phyloP scores from a whole-genome alignment of 495 filamentous ascomycete species.

The Cercophora newfieldiana region DNA sequence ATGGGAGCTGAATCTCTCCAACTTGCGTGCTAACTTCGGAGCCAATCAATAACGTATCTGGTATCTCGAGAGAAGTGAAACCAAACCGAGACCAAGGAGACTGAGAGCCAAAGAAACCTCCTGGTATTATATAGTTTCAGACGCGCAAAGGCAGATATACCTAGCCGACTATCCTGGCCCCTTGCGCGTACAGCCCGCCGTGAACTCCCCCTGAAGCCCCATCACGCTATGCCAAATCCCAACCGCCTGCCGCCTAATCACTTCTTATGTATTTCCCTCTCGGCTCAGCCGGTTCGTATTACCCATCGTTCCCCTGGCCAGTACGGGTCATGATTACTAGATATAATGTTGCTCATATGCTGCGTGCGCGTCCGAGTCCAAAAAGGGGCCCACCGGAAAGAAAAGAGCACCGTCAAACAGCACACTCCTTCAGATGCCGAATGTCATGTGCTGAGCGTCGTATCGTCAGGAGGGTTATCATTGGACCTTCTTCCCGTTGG shows the following conservation, averaged over 20 bases:
- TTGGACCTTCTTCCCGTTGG: conserved; percentile 34
- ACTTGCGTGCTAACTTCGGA: neutral
- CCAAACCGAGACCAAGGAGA: neutral
- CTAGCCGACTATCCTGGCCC: neutral
- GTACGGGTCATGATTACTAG: neutral
- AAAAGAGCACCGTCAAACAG: neutral
- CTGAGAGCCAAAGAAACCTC: neutral
- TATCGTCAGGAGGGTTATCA: conserved; percentile 8
- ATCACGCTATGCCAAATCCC: neutral
- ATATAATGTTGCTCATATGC: neutral
- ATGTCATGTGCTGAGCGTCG: too few species aligned
- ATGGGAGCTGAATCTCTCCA: neutral
- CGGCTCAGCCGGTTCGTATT: neutral
- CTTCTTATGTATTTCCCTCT: neutral
- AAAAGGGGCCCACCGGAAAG: neutral
- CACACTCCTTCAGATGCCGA: too few species aligned
- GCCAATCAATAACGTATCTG: neutral
- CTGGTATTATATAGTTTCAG: neutral
- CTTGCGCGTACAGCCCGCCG: neutral
- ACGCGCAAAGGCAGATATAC: neutral
- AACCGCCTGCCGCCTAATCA: neutral
- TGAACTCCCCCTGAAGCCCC: neutral
- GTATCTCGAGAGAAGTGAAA: neutral
- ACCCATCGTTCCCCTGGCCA: neutral
- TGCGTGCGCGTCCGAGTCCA: neutral